Percentiles rank a stretch among this genome's conserved stretches.
Conservation (phyloP, 2,329 filamentous ascomycete genomes). For the Hypoxylon sp. region DNA sequence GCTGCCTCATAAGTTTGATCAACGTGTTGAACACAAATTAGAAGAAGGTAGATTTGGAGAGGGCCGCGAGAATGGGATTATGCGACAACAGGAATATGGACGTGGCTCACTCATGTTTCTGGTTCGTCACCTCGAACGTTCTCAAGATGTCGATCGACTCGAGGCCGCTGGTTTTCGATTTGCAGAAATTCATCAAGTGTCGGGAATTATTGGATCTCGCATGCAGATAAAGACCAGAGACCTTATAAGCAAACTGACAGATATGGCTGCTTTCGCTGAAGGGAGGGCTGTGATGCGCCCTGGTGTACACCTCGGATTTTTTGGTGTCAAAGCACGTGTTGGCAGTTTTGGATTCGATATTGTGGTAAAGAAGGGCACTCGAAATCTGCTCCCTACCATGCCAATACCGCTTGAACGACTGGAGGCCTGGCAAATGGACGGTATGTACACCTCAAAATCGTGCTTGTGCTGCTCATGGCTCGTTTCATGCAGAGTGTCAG, state of each 20-base stretch:
- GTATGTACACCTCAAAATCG: slow-evolving; percentile 23
- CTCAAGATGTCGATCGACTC: slow-evolving; percentile 73
- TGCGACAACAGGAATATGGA: slow-evolving; percentile 63
- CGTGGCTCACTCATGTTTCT: slow-evolving; percentile 87
- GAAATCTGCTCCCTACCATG: slow-evolving; percentile 73
- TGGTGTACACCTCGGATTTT: slow-evolving; percentile 71
- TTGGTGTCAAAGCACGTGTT: slow-evolving; percentile 68
- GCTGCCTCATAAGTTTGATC: slow-evolving; percentile 45
- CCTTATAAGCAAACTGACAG: slow-evolving; percentile 72
- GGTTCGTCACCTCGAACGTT: slow-evolving; percentile 72
- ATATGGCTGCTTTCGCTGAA: slow-evolving; percentile 73
- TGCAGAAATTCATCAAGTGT: slow-evolving; percentile 77
- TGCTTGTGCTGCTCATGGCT: neutral
- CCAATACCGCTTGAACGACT: slow-evolving; percentile 68
- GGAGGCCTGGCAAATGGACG: slow-evolving; percentile 68
- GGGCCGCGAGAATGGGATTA: slow-evolving; percentile 55
- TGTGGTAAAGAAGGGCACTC: slow-evolving; percentile 68
- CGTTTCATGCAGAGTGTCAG: neutral
- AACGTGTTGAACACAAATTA: slow-evolving; percentile 22
- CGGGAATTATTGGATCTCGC: slow-evolving; percentile 75
- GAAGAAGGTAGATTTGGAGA: slow-evolving; percentile 55
- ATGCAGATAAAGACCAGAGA: slow-evolving; percentile 79
- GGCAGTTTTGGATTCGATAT: slow-evolving; percentile 73
- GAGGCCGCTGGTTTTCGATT: slow-evolving; percentile 84
- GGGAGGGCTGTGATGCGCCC: slow-evolving; percentile 63